Evolutionary conservation across 805 yeast genomes (phyloP).

Genomic region (Spathaspora sp.): DNA sequence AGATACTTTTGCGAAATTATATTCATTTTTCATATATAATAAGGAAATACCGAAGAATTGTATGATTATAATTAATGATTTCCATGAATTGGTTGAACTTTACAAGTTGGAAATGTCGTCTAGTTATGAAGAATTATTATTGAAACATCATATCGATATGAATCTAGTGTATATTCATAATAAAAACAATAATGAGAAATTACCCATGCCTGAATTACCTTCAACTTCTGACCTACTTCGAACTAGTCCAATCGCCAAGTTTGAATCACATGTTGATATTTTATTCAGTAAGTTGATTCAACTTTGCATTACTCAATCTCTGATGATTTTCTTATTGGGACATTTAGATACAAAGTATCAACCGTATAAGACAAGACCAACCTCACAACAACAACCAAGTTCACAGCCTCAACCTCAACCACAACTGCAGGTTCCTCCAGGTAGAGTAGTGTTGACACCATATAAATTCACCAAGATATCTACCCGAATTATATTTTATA

Average conservation of each 20-base stretch:
- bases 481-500: conserved; percentile 24
- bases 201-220: conserved; percentile 27
- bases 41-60: conserved; percentile 9
- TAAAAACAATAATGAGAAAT: conserved; percentile 18
- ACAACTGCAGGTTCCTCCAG: conserved; percentile 4
- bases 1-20: conserved; percentile 26
- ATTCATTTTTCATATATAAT: conserved; percentile 13
- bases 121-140: conserved; percentile 28
- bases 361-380: conserved; percentile 4
- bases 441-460: conserved; percentile 14
- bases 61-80: conserved; percentile 24
- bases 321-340: conserved; percentile 28
- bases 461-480: conserved; percentile 6
- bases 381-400: neutral
- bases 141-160: conserved; percentile 28
- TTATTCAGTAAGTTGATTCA: conserved; percentile 23
- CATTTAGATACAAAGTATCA: conserved; percentile 26
- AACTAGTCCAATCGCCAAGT: conserved; percentile 28
- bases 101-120: conserved; percentile 31
- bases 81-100: conserved; percentile 33
- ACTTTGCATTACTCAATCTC: conserved; percentile 18
- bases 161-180: conserved; percentile 18
- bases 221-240: conserved; percentile 20
- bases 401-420: neutral
- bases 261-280: conserved; percentile 25